A percentile compares a stretch with the other conserved stretches of the same genome.
Evolutionary conservation across 164 flowering plant species (phyloP).

Genomic region (Hamamelis virginiana): DNA sequence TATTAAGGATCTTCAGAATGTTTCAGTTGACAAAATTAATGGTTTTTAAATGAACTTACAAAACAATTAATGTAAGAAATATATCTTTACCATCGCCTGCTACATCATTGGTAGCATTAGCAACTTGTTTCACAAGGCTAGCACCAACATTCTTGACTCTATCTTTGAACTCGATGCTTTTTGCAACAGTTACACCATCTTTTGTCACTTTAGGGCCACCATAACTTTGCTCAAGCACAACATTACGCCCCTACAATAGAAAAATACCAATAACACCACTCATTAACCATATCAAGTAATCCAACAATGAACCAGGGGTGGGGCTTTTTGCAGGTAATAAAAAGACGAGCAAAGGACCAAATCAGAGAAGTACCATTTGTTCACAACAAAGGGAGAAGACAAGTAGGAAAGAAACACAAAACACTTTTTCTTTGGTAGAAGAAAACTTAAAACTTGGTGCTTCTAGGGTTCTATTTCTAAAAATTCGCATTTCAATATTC

Average conservation of each 20-base stretch:
- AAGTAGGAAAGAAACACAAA: not conserved
- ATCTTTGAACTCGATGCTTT: constrained; percentile 90
- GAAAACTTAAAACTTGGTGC: not conserved
- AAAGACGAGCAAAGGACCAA: not conserved
- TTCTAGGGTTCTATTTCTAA: too few species aligned
- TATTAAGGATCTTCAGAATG: not conserved
- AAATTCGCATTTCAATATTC: too few species aligned
- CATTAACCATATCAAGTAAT: not conserved
- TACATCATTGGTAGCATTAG: constrained; percentile 93
- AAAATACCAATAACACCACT: not conserved
- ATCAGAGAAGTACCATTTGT: not conserved
- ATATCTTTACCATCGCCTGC: constrained; percentile 87
- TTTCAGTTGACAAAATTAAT: not conserved
- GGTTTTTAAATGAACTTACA: not conserved
- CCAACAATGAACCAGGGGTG: not conserved
- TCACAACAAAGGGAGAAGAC: not conserved
- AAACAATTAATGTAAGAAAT: not conserved
- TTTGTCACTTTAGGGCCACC: constrained; percentile 97
- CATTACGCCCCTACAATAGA: constrained; percentile 74
- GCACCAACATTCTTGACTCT: constrained; percentile 90
- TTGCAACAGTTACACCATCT: constrained; percentile 98
- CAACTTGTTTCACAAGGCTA: constrained; percentile 96
- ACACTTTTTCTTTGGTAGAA: too few species aligned
- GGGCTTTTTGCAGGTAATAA: not conserved
- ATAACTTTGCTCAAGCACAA: constrained; percentile 85